These are phyloP conservation scores for Trifolium pratense DNA, from an alignment of 306 rosid species.

Conservation along the genomic window DNA sequence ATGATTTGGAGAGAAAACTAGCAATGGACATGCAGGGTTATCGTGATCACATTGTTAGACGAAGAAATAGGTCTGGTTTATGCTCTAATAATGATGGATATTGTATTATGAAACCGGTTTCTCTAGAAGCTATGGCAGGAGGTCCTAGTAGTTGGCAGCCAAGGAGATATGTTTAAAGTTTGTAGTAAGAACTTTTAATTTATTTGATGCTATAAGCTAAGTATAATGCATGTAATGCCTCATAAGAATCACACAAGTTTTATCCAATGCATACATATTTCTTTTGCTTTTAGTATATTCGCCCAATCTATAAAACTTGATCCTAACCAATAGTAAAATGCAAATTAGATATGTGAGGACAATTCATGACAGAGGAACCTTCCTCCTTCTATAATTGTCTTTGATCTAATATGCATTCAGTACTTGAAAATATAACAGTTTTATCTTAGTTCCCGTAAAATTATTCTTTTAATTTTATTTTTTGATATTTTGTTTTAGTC, in stretches of 20 bases:
- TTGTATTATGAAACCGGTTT: slow-evolving; percentile 55
- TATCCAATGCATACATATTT: background rate
- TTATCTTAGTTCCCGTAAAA: no score
- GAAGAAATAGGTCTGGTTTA: slow-evolving; percentile 42
- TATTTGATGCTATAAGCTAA: slow-evolving; percentile 21
- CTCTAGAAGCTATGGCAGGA: slow-evolving; percentile 40
- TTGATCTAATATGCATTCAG: no score
- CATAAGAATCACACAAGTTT: slow-evolving; percentile 31
- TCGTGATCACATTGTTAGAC: slow-evolving; percentile 36
- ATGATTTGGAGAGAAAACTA: slow-evolving; percentile 54
- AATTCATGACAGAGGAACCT: background rate
- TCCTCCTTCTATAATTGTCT: no score
- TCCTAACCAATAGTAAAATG: background rate
- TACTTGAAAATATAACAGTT: no score
- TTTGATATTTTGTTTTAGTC: no score
- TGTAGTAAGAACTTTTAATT: background rate
- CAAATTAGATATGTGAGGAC: background rate
- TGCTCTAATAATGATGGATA: slow-evolving; percentile 53
- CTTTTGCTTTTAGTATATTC: background rate
- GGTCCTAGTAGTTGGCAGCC: slow-evolving; percentile 39
- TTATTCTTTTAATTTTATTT: no score
- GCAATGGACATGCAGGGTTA: slow-evolving; percentile 59
- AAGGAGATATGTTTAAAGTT: slow-evolving; percentile 44
- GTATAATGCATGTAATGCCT: slow-evolving; percentile 31
- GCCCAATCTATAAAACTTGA: background rate